These are phyloP conservation scores for Tilletiaria anomala DNA, from an alignment of 1,284 basidiomycete species.

Conservation along the genomic window DNA sequence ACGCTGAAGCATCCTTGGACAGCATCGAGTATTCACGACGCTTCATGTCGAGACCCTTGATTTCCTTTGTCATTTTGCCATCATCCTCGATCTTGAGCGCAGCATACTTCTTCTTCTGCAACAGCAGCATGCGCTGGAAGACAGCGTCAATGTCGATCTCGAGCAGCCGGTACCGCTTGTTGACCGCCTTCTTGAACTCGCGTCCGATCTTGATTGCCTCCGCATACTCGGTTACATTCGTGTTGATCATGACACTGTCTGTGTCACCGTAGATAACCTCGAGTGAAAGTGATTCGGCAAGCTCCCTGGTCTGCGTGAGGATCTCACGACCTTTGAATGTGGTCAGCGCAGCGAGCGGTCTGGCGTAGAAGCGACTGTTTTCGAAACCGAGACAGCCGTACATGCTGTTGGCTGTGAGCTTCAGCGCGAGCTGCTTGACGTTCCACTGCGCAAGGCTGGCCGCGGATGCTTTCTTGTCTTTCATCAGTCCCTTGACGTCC, in stretches of 20 bases:
- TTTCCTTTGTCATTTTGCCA: constrained; percentile 46
- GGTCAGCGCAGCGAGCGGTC: constrained; percentile 84
- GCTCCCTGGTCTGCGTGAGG: constrained; percentile 76
- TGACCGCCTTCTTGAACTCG: constrained; percentile 88
- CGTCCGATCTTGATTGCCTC: constrained; percentile 82
- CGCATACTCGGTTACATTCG: constrained; percentile 70
- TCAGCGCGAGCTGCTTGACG: constrained; percentile 92
- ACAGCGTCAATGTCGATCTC: constrained; percentile 94
- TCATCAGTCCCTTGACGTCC: constrained; percentile 89
- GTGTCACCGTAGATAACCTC: constrained; percentile 98
- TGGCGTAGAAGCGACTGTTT: constrained; percentile 91
- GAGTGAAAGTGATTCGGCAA: constrained; percentile 75
- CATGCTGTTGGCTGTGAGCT: constrained; percentile 99
- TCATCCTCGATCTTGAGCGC: constrained; percentile 59
- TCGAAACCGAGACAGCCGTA: constrained; percentile 98
- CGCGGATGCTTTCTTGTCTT: constrained; percentile 60
- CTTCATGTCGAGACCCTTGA: constrained; percentile 99
- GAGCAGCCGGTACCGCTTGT: constrained; percentile 82
- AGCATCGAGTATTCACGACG: constrained; percentile 83
- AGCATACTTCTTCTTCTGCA: constrained; percentile 99
- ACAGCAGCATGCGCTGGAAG: constrained; percentile 76
- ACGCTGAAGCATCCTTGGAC: constrained; percentile 86
- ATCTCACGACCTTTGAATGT: constrained; percentile 98
- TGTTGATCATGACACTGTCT: constrained; percentile 97
- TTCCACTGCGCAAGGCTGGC: constrained; percentile 77